phyloP scores from a whole-genome alignment of 768 basidiomycete genomes.

The Leccinum subtestaceum region DNA sequence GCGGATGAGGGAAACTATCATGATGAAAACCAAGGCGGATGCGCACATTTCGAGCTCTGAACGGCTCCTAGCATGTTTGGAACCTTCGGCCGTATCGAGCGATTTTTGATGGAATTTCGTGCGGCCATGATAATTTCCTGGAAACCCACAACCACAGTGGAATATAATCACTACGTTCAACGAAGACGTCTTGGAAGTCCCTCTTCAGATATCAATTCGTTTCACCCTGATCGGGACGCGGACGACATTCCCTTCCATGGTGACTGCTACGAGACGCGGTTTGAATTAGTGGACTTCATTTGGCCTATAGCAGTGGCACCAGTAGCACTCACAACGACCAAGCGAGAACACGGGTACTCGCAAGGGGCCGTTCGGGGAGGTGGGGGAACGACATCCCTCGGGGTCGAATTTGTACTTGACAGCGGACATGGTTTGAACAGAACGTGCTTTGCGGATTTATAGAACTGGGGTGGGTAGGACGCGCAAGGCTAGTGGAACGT shows the following conservation, averaged over 20 bases:
- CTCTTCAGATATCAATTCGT: not conserved
- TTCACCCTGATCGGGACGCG: constrained; percentile 52
- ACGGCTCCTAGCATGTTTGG: constrained; percentile 39
- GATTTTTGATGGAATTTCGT: constrained; percentile 49
- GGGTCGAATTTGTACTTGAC: constrained; percentile 33
- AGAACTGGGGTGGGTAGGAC: no score
- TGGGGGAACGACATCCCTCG: constrained; percentile 41
- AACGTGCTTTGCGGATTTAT: not conserved
- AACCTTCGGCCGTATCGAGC: constrained; percentile 43
- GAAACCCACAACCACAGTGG: not conserved
- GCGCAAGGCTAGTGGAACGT: no score
- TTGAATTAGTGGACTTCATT: not conserved
- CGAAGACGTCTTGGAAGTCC: not conserved
- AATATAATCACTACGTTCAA: not conserved
- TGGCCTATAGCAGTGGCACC: not conserved
- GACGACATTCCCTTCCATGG: constrained; percentile 43
- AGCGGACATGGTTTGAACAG: constrained; percentile 18
- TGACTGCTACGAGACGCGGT: constrained; percentile 31
- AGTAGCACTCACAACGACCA: constrained; percentile 42
- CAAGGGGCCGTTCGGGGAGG: constrained; percentile 39
- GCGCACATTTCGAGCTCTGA: constrained; percentile 52
- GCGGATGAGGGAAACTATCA: not conserved
- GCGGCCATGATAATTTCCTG: constrained; percentile 54
- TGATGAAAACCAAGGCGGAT: no score
- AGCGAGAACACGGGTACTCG: constrained; percentile 51